phyloP scores from a whole-genome alignment of 2,329 filamentous ascomycete genomes.

The Phoma sp. region DNA sequence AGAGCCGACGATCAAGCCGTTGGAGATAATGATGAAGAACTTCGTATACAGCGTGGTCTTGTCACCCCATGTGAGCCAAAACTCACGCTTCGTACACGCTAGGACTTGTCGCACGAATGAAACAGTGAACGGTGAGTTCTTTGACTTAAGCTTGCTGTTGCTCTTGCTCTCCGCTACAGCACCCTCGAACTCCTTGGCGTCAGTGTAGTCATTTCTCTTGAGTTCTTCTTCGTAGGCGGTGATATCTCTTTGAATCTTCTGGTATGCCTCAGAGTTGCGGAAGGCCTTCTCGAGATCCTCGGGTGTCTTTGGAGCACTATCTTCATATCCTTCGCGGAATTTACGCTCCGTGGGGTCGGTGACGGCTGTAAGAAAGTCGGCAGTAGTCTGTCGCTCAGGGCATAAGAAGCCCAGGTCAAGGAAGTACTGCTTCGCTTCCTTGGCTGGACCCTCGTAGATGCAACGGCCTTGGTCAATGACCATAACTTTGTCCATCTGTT shows the following conservation, averaged over 20 bases:
- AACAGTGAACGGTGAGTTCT: conserved; percentile 79
- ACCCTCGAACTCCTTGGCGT: conserved; percentile 70
- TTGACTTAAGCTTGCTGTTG: conserved; percentile 65
- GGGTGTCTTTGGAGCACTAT: conserved; percentile 71
- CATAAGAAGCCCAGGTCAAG: conserved; percentile 69
- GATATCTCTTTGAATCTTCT: conserved; percentile 67
- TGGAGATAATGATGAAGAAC: conserved; percentile 77
- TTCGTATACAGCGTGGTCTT: conserved; percentile 76
- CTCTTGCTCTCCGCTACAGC: conserved; percentile 69
- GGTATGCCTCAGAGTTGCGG: conserved; percentile 67
- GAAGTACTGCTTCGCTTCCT: conserved; percentile 71
- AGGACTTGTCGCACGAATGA: conserved; percentile 75
- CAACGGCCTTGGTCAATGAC: conserved; percentile 77
- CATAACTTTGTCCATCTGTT: conserved; percentile 81
- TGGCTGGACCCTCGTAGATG: conserved; percentile 70
- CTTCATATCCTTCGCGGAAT: conserved; percentile 66
- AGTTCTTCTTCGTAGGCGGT: conserved; percentile 66
- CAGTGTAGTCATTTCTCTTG: conserved; percentile 63
- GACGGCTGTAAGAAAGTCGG: conserved; percentile 79
- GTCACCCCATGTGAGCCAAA: conserved; percentile 81
- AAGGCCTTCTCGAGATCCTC: conserved; percentile 75
- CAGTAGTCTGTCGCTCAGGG: conserved; percentile 71
- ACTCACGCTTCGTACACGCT: conserved; percentile 74
- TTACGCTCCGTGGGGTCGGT: conserved; percentile 76
- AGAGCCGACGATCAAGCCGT: conserved; percentile 77